phyloP scores from a whole-genome alignment of 1,284 basidiomycete genomes.

The Coniferiporia sulphurascens region DNA sequence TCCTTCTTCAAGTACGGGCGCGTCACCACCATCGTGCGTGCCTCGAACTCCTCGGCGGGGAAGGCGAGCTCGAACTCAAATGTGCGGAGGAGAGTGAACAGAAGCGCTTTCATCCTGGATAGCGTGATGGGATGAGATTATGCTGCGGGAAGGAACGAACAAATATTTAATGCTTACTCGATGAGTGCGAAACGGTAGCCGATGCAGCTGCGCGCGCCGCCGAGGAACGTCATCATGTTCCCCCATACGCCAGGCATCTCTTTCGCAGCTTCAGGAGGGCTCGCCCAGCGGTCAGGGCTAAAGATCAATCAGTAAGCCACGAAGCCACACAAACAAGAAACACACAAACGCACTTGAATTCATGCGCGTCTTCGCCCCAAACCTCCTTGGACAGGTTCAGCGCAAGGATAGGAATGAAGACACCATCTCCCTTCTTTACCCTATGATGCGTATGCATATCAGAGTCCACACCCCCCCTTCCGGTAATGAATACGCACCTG shows the following conservation, averaged over 20 bases:
- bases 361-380: conserved; percentile 40
- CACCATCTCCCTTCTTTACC: conserved; percentile 26
- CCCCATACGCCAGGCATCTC: conserved; percentile 29
- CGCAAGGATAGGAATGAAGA: conserved; percentile 29
- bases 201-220: conserved; percentile 28
- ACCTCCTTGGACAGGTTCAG: conserved; percentile 34
- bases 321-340: background rate
- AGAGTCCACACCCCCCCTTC: no score
- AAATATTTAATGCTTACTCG: conserved; percentile 27
- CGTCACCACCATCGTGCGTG: conserved; percentile 19
- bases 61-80: conserved; percentile 24
- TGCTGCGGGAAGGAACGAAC: background rate
- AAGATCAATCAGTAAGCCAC: background rate
- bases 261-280: conserved; percentile 21
- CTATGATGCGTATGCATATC: conserved; percentile 22
- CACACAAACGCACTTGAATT: conserved; percentile 24
- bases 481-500: conserved; percentile 7
- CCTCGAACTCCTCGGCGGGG: conserved; percentile 23
- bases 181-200: conserved; percentile 42
- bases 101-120: conserved; percentile 25
- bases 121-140: background rate
- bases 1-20: conserved; percentile 22
- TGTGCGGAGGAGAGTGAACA: conserved; percentile 23
- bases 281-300: conserved; percentile 31
- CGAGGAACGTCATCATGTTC: conserved; percentile 30